phyloP scores from a whole-genome alignment of 1,139 yeast species.

The Pneumocystis carinii region DNA sequence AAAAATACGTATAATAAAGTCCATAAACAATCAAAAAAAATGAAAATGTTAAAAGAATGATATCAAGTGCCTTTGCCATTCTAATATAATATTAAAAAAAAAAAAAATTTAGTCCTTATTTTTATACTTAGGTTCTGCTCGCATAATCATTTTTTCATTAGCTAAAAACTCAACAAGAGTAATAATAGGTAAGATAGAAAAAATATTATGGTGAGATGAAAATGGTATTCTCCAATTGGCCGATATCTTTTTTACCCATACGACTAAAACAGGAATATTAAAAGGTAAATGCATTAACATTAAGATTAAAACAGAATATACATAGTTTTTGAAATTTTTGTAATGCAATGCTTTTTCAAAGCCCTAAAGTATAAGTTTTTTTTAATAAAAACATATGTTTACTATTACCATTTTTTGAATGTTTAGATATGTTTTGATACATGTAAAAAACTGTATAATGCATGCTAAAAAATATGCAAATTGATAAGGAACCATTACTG shows the following conservation, averaged over 20 bases:
- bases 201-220: slow-evolving; percentile 20
- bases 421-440: slow-evolving; percentile 4
- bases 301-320: slow-evolving; percentile 20
- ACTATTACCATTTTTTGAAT: slow-evolving; percentile 3
- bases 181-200: slow-evolving; percentile 23
- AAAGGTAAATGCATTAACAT: slow-evolving; percentile 24
- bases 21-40: slow-evolving; percentile 22
- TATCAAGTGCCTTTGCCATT: slow-evolving; percentile 15
- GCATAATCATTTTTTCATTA: slow-evolving; percentile 21
- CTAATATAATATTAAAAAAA: background rate
- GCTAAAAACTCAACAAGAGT: slow-evolving; percentile 20
- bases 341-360: background rate
- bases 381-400: background rate
- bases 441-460: slow-evolving; percentile 26
- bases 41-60: slow-evolving; percentile 19
- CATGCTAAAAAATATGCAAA: slow-evolving; percentile 51
- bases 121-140: slow-evolving; percentile 14
- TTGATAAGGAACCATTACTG: slow-evolving; percentile 63
- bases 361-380: slow-evolving; percentile 1
- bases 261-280: slow-evolving; percentile 23
- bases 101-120: slow-evolving; percentile 1
- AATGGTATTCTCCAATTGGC: slow-evolving; percentile 22
- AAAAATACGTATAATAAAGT: slow-evolving; percentile 23
- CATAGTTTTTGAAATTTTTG: slow-evolving; percentile 16
- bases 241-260: slow-evolving; percentile 24